Conservation (phyloP, 1,284 basidiomycete species). For the Rhodotorula sp. region DNA sequence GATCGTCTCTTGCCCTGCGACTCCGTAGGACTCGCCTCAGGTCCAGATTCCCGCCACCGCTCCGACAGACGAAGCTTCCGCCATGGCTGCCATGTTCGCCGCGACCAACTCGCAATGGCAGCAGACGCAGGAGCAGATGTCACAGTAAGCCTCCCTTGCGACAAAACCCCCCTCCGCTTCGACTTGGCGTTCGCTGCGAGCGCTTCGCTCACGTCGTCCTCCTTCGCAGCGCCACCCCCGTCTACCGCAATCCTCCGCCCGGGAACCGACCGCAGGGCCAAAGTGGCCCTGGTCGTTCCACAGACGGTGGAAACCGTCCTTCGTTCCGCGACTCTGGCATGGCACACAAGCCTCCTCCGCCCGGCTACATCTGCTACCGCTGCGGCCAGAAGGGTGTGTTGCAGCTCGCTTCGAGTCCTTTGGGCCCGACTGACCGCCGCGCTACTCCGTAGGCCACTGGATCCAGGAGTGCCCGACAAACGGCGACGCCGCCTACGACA, state of each 20-base stretch:
- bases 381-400: conserved; percentile 91
- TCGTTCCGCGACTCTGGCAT: conserved; percentile 18
- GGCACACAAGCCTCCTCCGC: conserved; percentile 59
- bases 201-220: neutral
- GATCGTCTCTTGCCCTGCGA: neutral
- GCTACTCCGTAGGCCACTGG: conserved; percentile 79
- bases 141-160: conserved; percentile 54
- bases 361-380: conserved; percentile 98
- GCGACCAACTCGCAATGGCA: conserved; percentile 88
- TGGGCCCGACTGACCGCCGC: conserved; percentile 3
- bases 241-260: conserved; percentile 55
- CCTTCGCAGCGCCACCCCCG: conserved; percentile 64
- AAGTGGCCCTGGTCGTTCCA: conserved; percentile 1
- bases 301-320: conserved; percentile 45
- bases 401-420: conserved; percentile 17
- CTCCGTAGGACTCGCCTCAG: conserved; percentile 12
- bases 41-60: conserved; percentile 36
- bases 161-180: neutral
- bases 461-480: conserved; percentile 99
- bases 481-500: conserved; percentile 89
- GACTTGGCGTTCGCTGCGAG: neutral
- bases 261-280: conserved; percentile 8
- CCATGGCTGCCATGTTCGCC: conserved; percentile 95
- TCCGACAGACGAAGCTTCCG: conserved; percentile 69
- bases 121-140: conserved; percentile 95